phyloP scores from a whole-genome alignment of 78 protist genomes.

The slime mould (Dictyostelium discoideum) region DNA sequence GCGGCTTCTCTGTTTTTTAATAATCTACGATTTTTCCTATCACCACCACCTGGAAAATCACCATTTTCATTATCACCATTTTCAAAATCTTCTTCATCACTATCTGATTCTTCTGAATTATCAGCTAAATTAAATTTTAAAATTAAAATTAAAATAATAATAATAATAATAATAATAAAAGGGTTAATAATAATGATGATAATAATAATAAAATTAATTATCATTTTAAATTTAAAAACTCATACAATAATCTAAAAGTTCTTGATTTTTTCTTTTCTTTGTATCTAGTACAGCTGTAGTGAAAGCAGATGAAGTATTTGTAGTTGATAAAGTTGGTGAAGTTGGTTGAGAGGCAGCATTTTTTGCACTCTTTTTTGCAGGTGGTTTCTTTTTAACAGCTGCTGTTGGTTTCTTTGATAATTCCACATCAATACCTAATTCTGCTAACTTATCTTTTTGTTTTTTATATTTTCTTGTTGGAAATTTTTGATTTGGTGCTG shows the following conservation, averaged over 20 bases:
- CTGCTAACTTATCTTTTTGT: slow-evolving; percentile 76
- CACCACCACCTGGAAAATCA: neutral
- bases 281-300: neutral
- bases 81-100: neutral
- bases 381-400: neutral
- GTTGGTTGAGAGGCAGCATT: neutral
- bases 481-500: neutral
- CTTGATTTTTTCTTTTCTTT: slow-evolving; percentile 38
- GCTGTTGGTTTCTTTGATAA: slow-evolving; percentile 49
- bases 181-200: neutral
- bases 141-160: no score
- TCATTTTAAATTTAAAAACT: neutral
- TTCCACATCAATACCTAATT: slow-evolving; percentile 69
- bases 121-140: neutral
- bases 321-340: neutral
- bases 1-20: slow-evolving; percentile 74
- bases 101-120: neutral
- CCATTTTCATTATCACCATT: slow-evolving; percentile 14
- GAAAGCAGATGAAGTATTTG: neutral
- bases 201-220: neutral
- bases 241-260: slow-evolving; percentile 23
- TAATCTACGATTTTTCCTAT: slow-evolving; percentile 24
- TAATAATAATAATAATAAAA: no score
- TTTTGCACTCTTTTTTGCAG: neutral
- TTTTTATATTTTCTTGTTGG: slow-evolving; percentile 79